Evolutionary conservation across 805 yeast species (phyloP).

Genomic region (Suhomyces xylopsoci): DNA sequence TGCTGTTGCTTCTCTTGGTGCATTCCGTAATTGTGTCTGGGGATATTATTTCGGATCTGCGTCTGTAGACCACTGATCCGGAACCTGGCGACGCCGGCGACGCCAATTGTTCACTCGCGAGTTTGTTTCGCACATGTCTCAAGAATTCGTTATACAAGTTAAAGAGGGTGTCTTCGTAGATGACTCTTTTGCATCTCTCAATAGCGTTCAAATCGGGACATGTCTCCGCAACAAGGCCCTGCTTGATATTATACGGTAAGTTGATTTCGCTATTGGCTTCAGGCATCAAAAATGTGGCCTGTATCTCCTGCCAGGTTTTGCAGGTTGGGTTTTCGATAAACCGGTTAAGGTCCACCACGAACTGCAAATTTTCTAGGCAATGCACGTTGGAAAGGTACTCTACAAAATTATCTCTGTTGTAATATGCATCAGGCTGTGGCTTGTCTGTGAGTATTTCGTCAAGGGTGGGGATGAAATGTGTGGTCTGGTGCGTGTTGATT

Average conservation of each 20-base stretch:
- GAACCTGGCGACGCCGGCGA: conserved; percentile 1
- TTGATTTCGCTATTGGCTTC: conserved; percentile 34
- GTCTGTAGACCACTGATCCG: conserved; percentile 9
- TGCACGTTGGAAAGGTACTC: conserved; percentile 27
- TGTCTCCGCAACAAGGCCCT: conserved; percentile 15
- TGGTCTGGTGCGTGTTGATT: conserved; percentile 6
- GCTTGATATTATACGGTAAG: conserved; percentile 24
- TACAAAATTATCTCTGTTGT: conserved; percentile 18
- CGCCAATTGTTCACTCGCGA: conserved; percentile 1
- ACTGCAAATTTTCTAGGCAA: conserved; percentile 38
- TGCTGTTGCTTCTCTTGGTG: not conserved
- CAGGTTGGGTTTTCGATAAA: conserved; percentile 12
- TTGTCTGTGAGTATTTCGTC: conserved; percentile 16
- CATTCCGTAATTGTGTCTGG: conserved; percentile 12
- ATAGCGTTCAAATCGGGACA: conserved; percentile 17
- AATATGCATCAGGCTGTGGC: conserved; percentile 3
- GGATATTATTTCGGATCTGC: conserved; percentile 20
- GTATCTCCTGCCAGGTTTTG: conserved; percentile 26
- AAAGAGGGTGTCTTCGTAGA: conserved; percentile 29
- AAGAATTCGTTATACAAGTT: conserved; percentile 32
- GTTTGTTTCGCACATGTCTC: conserved; percentile 14
- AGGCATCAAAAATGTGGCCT: conserved; percentile 23
- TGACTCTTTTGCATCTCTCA: conserved; percentile 13
- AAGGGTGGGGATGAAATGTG: conserved; percentile 15
- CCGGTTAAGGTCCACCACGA: conserved; percentile 23